Evolutionary conservation across 208 protist genomes (phyloP), one percentile per base, ranked within the genome.

Genomic region (Trypanosoma cruzi): DNA sequence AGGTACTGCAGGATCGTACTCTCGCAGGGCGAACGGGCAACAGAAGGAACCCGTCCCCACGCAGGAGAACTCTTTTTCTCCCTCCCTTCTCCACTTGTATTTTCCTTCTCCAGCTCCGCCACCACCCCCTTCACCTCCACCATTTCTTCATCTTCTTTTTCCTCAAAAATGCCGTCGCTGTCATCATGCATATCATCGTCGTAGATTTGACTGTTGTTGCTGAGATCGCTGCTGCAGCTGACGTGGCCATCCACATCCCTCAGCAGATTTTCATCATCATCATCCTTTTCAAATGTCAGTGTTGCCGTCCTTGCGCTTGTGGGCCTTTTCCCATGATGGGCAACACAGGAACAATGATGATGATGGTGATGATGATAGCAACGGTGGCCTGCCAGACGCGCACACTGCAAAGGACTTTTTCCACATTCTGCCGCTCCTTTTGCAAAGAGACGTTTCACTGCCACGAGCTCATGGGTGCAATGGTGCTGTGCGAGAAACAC

Each of bases 401-500:
- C 20, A 22, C 2, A 54, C 2, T 10, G 8, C 24, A 29, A 28
- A 20, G 18, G 49, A 10, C 2, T 5, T 34, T 26, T 13, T 20
- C 53, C 53, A 0, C 53, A 28, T 34, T 34, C 68, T 24, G 40
- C 44, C 18, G 49, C 32, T 8, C 16, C 18, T 28, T 59, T 77
- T 49, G 67, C 56, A 68, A 85, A 95, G 2, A 83, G 64, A 3
- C 86, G 86, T 50, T 95, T 95, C 53, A 95, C 77, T 2, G 89
- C 89, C 36, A 91, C 80, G 13, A 89, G 73, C 31, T 84, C 73
- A 10, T 77, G 40, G 0, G 79, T 86, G 10, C 54, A 46, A 10
- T 50, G 52, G 31, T 80, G 31, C 14, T 77, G 79, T 4, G 74
- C 89, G n/a, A 95, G 75, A 52, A 88, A 95, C 20, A 95, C 89